Evolutionary conservation across 2,329 filamentous ascomycete genomes (phyloP).

Genomic region (Leptosphaerulina australis): DNA sequence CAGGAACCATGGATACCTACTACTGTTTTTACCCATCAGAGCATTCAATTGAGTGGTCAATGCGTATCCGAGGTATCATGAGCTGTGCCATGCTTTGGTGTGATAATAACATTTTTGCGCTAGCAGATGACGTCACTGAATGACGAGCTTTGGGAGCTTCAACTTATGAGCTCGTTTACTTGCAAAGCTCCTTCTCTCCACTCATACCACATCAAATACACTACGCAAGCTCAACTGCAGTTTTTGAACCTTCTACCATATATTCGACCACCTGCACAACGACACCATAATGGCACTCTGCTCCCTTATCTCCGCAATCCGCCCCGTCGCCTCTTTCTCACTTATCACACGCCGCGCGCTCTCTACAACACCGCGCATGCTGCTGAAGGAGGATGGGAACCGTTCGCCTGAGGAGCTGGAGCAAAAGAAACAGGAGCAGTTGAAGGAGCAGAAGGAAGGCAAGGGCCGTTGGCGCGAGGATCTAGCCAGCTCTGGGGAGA

Average conservation of each 20-base stretch:
- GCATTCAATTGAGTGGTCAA: neutral
- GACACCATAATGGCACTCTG: conserved; percentile 24
- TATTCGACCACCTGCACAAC: neutral
- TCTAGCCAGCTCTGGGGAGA: conserved; percentile 51
- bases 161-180: neutral
- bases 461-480: conserved; percentile 53
- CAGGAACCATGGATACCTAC: too few relatives aligned
- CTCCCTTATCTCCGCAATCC: conserved; percentile 21
- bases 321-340: conserved; percentile 14
- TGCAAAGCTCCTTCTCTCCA: conserved; percentile 1
- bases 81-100: neutral
- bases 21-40: neutral
- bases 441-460: conserved; percentile 52
- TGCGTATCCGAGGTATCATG: conserved; percentile 2
- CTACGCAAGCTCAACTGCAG: neutral
- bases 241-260: neutral
- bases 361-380: conserved; percentile 36
- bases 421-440: conserved; percentile 52
- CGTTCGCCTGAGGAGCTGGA: conserved; percentile 51
- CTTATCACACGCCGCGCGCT: conserved; percentile 35
- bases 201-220: neutral
- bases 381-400: conserved; percentile 51
- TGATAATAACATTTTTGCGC: conserved; percentile 4
- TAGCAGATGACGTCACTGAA: conserved; percentile 10
- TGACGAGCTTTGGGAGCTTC: conserved; percentile 7